phyloP scores from a whole-genome alignment of 495 filamentous ascomycete genomes.

The Pyrenopolyporus hunteri region DNA sequence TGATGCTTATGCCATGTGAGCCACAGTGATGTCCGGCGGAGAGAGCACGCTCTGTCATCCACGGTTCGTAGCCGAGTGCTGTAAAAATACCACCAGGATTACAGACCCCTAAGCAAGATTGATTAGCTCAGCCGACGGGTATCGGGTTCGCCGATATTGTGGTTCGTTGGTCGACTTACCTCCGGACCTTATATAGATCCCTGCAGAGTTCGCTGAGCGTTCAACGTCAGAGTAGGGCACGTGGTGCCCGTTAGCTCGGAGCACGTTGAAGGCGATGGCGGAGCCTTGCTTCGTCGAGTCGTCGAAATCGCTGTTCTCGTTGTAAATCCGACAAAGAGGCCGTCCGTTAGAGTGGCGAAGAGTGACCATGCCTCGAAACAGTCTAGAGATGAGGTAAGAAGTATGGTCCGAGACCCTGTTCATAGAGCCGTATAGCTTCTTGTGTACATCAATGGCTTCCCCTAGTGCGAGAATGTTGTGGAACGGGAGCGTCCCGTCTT shows the following conservation, averaged over 20 bases:
- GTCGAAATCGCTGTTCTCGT: slow-evolving; percentile 57
- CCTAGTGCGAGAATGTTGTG: slow-evolving; percentile 76
- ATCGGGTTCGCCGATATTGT: slow-evolving; percentile 58
- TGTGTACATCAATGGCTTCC: slow-evolving; percentile 70
- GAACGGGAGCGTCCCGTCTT: slow-evolving; percentile 82
- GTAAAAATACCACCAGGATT: slow-evolving; percentile 53
- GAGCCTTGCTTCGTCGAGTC: slow-evolving; percentile 68
- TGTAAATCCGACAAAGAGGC: slow-evolving; percentile 66
- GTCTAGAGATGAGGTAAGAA: slow-evolving; percentile 55
- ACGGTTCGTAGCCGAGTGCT: slow-evolving; percentile 57
- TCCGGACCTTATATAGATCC: slow-evolving; percentile 73
- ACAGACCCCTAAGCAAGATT: slow-evolving; percentile 51
- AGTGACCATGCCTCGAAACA: slow-evolving; percentile 58
- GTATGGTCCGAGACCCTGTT: slow-evolving; percentile 67
- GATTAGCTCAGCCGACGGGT: slow-evolving; percentile 52
- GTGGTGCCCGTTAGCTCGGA: slow-evolving; percentile 58
- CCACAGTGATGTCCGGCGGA: slow-evolving; percentile 69
- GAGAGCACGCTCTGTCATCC: slow-evolving; percentile 66
- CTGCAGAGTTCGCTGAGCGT: slow-evolving; percentile 61
- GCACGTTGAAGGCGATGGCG: slow-evolving; percentile 74
- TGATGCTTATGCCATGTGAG: slow-evolving; percentile 53
- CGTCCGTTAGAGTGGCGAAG: slow-evolving; percentile 66
- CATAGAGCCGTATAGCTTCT: slow-evolving; percentile 66
- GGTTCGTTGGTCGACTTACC: slow-evolving; percentile 52
- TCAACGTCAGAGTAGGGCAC: slow-evolving; percentile 67